Base-by-base conservation (phyloP, 176 grass and related monocot species). In the Cenchrus fungigraminus region DNA sequence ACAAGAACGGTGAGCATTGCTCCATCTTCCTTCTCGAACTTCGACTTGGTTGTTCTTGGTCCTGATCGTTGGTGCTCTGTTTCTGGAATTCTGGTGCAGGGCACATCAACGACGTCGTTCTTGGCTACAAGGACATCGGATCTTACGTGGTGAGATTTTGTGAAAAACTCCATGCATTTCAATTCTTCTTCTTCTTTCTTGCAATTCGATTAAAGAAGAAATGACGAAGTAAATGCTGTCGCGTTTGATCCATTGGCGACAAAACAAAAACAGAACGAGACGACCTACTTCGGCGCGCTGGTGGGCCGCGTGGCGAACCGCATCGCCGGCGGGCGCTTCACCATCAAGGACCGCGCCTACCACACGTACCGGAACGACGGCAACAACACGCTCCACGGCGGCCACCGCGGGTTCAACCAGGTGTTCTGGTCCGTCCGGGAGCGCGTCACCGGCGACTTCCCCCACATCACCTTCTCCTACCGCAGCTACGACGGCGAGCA, bases 401-500 rank as follows among this genome's bases (percentile, higher is more conserved):
- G 96, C 7, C 93, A 94, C 72, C 94, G 89, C 82, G 96, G 93
- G n/a, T 98, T 92, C 80, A 92, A 76, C 83, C 89, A 83, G 65
- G 96, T 98, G 20, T 90, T 95, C 86, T 98, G 96, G 91, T 45
- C 79, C 0, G 93, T 95, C 0, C 86, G 86, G 54, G 96, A 95
- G 81, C 86, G 79, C 57, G 93, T 82, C 6, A 73, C 83, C 4
- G 91, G 93, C 12, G 83, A 89, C 2, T 95, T 91, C 40, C 93
- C 96, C 32, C 87, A 98, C 91, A 91, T 98, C 93, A 98, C 96
- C 56, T 91, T 98, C 63, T 47, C 70, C 37, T 98, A 98, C 78
- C 89, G 88, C 8, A 98, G 91, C 89, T 95, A 91, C 85, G 89
- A 98, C 75, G 96, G 96, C 72, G 96, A 98, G 89, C 87, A 98